A percentile compares a stretch with the other conserved stretches of the same genome.
These are phyloP conservation scores for Neurospora sublineolata DNA, from an alignment of 495 filamentous ascomycete genomes.

Conservation along the genomic window DNA sequence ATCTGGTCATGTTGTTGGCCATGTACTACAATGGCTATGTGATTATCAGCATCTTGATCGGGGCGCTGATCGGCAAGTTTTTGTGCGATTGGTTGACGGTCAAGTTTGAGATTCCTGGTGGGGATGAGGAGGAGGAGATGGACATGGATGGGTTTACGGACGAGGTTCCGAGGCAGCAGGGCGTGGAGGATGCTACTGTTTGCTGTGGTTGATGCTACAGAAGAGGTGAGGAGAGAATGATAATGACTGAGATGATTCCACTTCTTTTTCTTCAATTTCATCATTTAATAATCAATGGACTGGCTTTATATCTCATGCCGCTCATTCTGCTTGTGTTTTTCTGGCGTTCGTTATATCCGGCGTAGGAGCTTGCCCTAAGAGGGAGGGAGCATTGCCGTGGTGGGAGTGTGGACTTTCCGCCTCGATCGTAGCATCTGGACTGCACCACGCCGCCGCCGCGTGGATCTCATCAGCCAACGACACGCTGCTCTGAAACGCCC, in stretches of 20 bases:
- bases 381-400: too few species aligned
- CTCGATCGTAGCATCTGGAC: not conserved
- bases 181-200: conserved; percentile 16
- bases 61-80: conserved; percentile 36
- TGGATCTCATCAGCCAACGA: conserved; percentile 30
- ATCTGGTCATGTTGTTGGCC: conserved; percentile 46
- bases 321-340: not conserved
- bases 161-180: not conserved
- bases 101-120: not conserved
- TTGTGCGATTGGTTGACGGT: conserved; percentile 31
- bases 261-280: not conserved
- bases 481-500: conserved; percentile 26
- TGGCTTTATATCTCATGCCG: not conserved
- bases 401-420: too few species aligned
- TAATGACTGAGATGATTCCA: not conserved
- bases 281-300: not conserved
- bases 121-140: not conserved
- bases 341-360: not conserved
- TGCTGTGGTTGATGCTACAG: conserved; percentile 16
- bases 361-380: not conserved
- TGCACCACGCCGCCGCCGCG: conserved; percentile 9
- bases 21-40: conserved; percentile 48
- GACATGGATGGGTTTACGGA: not conserved
- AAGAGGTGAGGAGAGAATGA: not conserved
- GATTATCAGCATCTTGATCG: conserved; percentile 46